Base-by-base conservation (phyloP, 2,329 filamentous ascomycete species). In the Fusarium duplospermum region DNA sequence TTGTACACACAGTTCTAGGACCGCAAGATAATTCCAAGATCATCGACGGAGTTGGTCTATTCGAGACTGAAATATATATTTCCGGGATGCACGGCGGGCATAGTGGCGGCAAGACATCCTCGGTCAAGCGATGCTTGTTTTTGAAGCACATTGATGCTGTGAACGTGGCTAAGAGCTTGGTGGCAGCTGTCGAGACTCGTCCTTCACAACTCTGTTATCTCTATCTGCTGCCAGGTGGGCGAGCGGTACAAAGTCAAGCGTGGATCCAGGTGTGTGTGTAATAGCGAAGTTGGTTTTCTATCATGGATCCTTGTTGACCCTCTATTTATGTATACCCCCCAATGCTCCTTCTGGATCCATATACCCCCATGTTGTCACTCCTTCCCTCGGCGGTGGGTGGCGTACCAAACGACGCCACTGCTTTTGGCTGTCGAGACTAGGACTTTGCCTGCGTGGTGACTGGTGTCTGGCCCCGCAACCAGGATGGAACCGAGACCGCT, bases 81-180 rank as follows among this genome's bases (percentile, higher is more conserved):
- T 87, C 87, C 2, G 74, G 70, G 14, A 89, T 92, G 87, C 89
- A 92, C 61, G 87, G 87, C 29, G 89, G 89, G 1, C 89, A 92
- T 62, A 84, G 83, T 24, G 82, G 86, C 27, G 85, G 87, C 74
- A 92, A 91, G 82, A 92, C 89, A 0, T 91, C 87, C 13, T 86
- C 90, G 0, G 92, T 92, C 83, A 92, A 92, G 81, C 86, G 90
- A 74, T 92, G 90, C 77, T 50, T 92, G 31, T 92, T 92, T 74
- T 79, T 92, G 8, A 87, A 87, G 67, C 0, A 77, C 40, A 87
- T 91, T 18, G 83, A 83, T 69, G 67, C 64, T 61, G 40, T 3
- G 3, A 62, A 80, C 2, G 45, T 89, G 1, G 75, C 79, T 27
- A 54, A 81, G 1, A 73, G 74, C 8, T 80, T 92, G 50, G 64